Evolutionary conservation across 371 early-diverging fungal species (phyloP).

Genomic region (Syncephalastrum racemosum): DNA sequence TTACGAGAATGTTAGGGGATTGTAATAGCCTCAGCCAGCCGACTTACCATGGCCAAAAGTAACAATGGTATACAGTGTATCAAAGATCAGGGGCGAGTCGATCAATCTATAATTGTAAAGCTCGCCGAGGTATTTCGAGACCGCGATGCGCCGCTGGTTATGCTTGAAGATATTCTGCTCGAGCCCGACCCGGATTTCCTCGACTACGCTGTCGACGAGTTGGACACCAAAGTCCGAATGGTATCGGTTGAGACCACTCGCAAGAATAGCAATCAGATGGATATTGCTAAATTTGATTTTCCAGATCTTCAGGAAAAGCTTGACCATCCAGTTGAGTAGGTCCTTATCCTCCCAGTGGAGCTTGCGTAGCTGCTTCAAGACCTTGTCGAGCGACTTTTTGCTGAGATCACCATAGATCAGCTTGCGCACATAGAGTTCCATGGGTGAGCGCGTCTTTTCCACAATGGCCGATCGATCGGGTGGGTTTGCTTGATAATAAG

Average conservation of each 20-base stretch:
- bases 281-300: slow-evolving; percentile 90
- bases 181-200: slow-evolving; percentile 86
- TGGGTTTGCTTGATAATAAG: slow-evolving; percentile 89
- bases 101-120: slow-evolving; percentile 87
- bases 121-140: slow-evolving; percentile 87
- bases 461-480: slow-evolving; percentile 64
- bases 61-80: slow-evolving; percentile 80
- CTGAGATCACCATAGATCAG: slow-evolving; percentile 80
- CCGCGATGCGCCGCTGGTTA: slow-evolving; percentile 87
- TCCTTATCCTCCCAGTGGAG: slow-evolving; percentile 81
- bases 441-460: slow-evolving; percentile 66
- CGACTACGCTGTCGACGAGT: slow-evolving; percentile 84
- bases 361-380: slow-evolving; percentile 78
- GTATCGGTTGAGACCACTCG: slow-evolving; percentile 72
- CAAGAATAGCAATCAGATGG: slow-evolving; percentile 78
- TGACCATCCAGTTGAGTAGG: slow-evolving; percentile 38
- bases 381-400: slow-evolving; percentile 64
- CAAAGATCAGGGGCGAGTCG: slow-evolving; percentile 80
- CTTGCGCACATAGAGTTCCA: slow-evolving; percentile 87
- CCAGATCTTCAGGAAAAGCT: slow-evolving; percentile 86
- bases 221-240: slow-evolving; percentile 87
- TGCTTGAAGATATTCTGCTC: slow-evolving; percentile 89
- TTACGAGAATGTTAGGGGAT: slow-evolving; percentile 17
- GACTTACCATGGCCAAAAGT: slow-evolving; percentile 82
- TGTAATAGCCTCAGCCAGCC: background rate